phyloP scores from a whole-genome alignment of 768 basidiomycete species.

The Myochromella boudieri region DNA sequence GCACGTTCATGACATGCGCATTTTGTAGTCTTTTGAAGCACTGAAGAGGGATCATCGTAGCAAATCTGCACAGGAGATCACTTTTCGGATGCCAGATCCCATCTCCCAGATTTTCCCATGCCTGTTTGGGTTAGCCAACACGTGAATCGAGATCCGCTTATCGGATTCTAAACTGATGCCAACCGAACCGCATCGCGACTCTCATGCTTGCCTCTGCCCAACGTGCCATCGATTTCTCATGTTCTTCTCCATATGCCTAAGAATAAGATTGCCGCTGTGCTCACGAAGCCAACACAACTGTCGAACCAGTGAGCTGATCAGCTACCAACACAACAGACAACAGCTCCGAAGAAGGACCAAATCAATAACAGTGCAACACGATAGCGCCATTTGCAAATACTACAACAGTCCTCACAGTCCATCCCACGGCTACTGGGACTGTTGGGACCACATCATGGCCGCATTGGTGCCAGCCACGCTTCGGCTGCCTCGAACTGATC shows the following conservation, averaged over 20 bases:
- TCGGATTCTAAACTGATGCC: conserved; percentile 19
- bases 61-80: conserved; percentile 15
- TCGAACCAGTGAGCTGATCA: conserved; percentile 11
- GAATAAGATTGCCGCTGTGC: conserved; percentile 18
- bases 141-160: conserved; percentile 29
- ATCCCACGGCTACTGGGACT: not conserved
- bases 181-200: conserved; percentile 20
- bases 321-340: conserved; percentile 15
- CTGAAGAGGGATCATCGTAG: conserved; percentile 21
- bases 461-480: conserved; percentile 89
- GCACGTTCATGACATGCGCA: conserved; percentile 22
- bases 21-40: conserved; percentile 23
- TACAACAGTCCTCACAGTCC: conserved; percentile 2
- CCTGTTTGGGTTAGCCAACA: conserved; percentile 24
- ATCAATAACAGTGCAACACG: conserved; percentile 14
- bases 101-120: conserved; percentile 28
- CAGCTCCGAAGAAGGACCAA: conserved; percentile 14
- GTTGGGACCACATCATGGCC: conserved; percentile 54
- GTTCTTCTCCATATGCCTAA: conserved; percentile 20
- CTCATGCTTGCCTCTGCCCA: conserved; percentile 21
- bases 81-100: conserved; percentile 21
- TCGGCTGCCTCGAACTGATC: conserved; percentile 97
- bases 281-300: too few species aligned
- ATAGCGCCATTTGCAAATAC: not conserved
- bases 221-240: conserved; percentile 19